phyloP scores from a whole-genome alignment of 2,329 filamentous ascomycete species.

The Stagonosporopsis chrysanthemi region DNA sequence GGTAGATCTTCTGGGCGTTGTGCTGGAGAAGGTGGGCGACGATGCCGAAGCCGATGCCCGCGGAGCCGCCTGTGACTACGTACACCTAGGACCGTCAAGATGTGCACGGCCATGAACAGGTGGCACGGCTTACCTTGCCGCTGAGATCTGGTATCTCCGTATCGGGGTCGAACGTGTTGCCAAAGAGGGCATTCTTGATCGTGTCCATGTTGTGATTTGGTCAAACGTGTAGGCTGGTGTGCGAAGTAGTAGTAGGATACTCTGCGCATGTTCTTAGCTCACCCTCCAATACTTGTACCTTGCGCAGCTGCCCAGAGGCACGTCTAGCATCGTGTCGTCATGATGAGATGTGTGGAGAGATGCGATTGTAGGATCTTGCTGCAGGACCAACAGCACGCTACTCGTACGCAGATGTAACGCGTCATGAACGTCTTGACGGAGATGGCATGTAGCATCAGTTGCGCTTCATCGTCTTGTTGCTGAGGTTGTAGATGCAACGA shows the following conservation, averaged over 20 bases:
- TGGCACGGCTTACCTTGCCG: conserved; percentile 39
- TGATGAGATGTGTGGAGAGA: conserved; percentile 11
- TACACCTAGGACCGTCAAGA: conserved; percentile 46
- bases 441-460: neutral
- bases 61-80: conserved; percentile 58
- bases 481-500: too few species aligned
- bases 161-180: conserved; percentile 52
- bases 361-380: conserved; percentile 1
- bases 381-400: neutral
- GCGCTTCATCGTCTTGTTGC: neutral
- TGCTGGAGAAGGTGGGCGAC: conserved; percentile 62
- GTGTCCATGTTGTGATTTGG: neutral
- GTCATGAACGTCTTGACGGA: neutral
- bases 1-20: conserved; percentile 56
- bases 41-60: conserved; percentile 62
- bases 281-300: neutral
- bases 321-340: conserved; percentile 20
- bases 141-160: conserved; percentile 52
- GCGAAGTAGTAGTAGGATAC: too few species aligned
- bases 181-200: conserved; percentile 21
- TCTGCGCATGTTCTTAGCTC: neutral
- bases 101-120: neutral
- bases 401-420: neutral
- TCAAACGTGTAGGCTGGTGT: neutral
- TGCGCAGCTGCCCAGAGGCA: neutral